A percentile compares a stretch with the other conserved stretches of the same genome.
Conservation (phyloP, 768 basidiomycete genomes). For the Psilocybe subaeruginosa region DNA sequence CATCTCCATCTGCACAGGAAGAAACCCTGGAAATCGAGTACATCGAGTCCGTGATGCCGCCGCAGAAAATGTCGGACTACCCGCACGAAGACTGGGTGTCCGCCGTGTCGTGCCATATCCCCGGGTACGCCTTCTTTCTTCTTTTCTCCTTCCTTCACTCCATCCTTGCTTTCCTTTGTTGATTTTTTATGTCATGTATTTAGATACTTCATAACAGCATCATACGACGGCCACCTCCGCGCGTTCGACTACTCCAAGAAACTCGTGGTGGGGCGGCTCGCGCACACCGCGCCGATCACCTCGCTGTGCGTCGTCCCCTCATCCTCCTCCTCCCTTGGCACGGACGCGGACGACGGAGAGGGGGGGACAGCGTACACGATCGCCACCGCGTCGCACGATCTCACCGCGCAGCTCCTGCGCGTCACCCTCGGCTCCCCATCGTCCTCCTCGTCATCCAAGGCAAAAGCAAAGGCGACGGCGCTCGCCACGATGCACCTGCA, state of each 20-base stretch:
- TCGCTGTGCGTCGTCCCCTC: conserved; percentile 60
- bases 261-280: conserved; percentile 45
- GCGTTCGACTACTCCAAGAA: conserved; percentile 74
- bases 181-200: too few species aligned
- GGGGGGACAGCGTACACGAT: conserved; percentile 41
- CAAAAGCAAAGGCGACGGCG: conserved; percentile 4
- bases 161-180: not conserved
- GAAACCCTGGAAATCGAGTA: conserved; percentile 93
- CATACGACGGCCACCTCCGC: conserved; percentile 81
- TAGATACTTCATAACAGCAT: conserved; percentile 78
- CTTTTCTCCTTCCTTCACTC: not conserved
- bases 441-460: conserved; percentile 13
- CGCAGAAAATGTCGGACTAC: conserved; percentile 75
- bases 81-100: conserved; percentile 97
- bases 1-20: conserved; percentile 50
- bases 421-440: conserved; percentile 29
- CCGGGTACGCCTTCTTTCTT: conserved; percentile 43
- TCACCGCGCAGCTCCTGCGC: conserved; percentile 64
- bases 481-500: conserved; percentile 84
- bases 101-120: conserved; percentile 63
- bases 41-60: conserved; percentile 87
- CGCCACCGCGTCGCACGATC: conserved; percentile 80
- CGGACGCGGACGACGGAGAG: not conserved
- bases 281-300: conserved; percentile 71
- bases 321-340: conserved; percentile 3